phyloP scores from a whole-genome alignment of 257 asterid species.

The Cruciata laevipes region DNA sequence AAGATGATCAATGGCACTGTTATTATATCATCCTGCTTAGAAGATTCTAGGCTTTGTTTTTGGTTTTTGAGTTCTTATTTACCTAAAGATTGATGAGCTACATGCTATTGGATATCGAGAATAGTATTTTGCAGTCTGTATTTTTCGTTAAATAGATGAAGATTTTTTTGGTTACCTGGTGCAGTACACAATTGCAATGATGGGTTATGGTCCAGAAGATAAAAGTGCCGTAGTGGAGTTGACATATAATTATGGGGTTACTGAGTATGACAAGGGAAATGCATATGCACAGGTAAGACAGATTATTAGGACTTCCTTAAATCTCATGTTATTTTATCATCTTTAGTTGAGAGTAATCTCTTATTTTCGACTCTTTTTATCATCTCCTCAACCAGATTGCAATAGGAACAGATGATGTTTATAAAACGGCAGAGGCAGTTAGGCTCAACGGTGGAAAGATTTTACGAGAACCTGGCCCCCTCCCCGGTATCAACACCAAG shows the following conservation, averaged over 20 bases:
- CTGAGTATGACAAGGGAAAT: constrained; percentile 56
- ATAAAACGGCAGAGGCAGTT: constrained; percentile 83
- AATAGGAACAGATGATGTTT: constrained; percentile 90
- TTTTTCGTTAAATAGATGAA: background rate
- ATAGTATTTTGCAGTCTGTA: background rate
- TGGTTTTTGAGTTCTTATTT: background rate
- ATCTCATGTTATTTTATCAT: background rate
- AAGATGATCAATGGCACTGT: background rate
- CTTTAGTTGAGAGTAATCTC: no score
- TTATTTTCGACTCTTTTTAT: background rate
- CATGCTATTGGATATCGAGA: background rate
- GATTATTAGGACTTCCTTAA: background rate
- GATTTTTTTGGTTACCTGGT: background rate
- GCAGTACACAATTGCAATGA: constrained; percentile 61
- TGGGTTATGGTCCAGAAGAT: constrained; percentile 69
- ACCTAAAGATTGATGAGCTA: background rate
- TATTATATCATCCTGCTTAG: background rate
- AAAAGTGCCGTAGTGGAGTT: constrained; percentile 50
- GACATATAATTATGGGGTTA: constrained; percentile 59
- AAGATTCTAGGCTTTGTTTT: background rate
- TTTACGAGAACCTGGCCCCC: constrained; percentile 87
- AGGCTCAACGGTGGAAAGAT: constrained; percentile 69
- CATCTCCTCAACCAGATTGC: constrained; percentile 53
- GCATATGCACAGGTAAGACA: constrained; percentile 56
- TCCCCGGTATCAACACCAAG: constrained; percentile 89